A percentile compares a stretch with the other conserved stretches of the same genome.
Conservation (phyloP, 768 basidiomycete species). For the Mycena alexandri region DNA sequence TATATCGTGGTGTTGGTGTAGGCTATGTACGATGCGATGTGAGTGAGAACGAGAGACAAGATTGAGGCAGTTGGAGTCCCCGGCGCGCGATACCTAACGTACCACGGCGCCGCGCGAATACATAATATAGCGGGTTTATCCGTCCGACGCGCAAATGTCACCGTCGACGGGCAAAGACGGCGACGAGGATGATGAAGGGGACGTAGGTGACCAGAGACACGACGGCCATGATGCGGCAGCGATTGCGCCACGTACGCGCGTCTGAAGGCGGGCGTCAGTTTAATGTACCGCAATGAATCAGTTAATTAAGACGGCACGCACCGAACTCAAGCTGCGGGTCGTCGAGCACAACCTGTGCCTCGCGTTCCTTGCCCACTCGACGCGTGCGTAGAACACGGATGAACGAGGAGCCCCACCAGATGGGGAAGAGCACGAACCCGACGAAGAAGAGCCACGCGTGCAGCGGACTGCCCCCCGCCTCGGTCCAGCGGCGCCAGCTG, state of each 20-base stretch:
- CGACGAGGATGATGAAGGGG: conserved; percentile 67
- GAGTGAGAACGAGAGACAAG: conserved; percentile 4
- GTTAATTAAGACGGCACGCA: conserved; percentile 43
- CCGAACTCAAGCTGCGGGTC: conserved; percentile 70
- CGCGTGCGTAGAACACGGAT: conserved; percentile 58
- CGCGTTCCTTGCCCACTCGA: conserved; percentile 56
- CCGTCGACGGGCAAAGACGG: conserved; percentile 53
- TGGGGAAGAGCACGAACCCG: conserved; percentile 65
- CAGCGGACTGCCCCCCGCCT: conserved; percentile 47
- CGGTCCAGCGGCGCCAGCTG: conserved; percentile 37
- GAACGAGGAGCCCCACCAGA: conserved; percentile 67
- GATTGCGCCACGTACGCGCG: conserved; percentile 64
- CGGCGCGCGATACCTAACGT: conserved; percentile 16
- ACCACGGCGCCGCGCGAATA: neutral
- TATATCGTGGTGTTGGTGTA: conserved; percentile 9
- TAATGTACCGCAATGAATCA: neutral
- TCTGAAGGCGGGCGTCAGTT: conserved; percentile 47
- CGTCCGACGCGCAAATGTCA: neutral
- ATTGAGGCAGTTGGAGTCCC: neutral
- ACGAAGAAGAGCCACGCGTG: conserved; percentile 70
- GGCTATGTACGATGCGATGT: conserved; percentile 24
- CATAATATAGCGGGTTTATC: neutral
- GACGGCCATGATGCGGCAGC: conserved; percentile 66
- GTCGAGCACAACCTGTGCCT: conserved; percentile 58
- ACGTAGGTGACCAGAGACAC: conserved; percentile 67